These are phyloP conservation scores for Cercospora canescens DNA, from an alignment of 2,329 filamentous ascomycete genomes.

Conservation along the genomic window DNA sequence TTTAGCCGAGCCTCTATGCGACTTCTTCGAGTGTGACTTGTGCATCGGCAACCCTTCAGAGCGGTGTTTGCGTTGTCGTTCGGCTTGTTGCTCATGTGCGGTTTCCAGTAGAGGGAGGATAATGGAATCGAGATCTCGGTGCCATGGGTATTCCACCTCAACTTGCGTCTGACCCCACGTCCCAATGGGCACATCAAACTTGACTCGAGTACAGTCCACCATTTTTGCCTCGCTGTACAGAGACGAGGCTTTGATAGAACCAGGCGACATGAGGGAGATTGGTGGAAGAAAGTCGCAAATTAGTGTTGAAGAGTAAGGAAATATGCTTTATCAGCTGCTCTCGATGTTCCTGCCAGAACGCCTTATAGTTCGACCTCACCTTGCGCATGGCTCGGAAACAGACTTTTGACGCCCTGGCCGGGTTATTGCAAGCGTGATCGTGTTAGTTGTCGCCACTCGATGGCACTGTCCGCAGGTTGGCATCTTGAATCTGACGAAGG, in stretches of 20 bases:
- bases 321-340: background rate
- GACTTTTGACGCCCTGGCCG: background rate
- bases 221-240: constrained; percentile 11
- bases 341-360: background rate
- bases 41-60: background rate
- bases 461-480: constrained; percentile 1
- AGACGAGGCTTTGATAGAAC: constrained; percentile 7
- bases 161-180: constrained; percentile 17
- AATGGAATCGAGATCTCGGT: constrained; percentile 17
- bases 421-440: background rate
- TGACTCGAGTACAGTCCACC: constrained; percentile 12
- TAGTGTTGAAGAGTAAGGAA: background rate
- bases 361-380: background rate
- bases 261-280: background rate
- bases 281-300: background rate
- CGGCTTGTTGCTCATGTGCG: constrained; percentile 15
- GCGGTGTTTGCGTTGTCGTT: constrained; percentile 14
- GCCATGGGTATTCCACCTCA: constrained; percentile 20
- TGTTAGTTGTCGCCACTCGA: background rate
- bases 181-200: constrained; percentile 18
- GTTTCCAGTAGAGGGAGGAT: constrained; percentile 16
- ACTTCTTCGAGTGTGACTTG: constrained; percentile 6
- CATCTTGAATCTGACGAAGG: background rate
- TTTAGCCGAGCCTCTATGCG: background rate
- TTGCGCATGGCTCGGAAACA: background rate